phyloP scores from a whole-genome alignment of 805 yeast species.

The Candida pini region DNA sequence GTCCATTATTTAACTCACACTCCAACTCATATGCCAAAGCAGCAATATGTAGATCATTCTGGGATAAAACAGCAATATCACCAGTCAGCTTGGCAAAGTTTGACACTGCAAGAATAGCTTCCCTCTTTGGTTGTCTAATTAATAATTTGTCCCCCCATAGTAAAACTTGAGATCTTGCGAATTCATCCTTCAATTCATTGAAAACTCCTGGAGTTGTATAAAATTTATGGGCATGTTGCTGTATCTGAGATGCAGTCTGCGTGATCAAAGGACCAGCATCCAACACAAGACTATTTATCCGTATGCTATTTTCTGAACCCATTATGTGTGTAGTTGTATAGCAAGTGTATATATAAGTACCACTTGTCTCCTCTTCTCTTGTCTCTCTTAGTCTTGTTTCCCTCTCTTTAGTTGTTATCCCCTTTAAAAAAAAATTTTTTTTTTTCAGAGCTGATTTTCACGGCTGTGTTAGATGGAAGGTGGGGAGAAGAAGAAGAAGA shows the following conservation, averaged over 20 bases:
- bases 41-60: conserved; percentile 86
- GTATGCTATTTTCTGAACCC: conserved; percentile 14
- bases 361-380: background rate
- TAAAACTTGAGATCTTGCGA: conserved; percentile 69
- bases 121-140: conserved; percentile 72
- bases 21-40: conserved; percentile 91
- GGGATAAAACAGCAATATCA: conserved; percentile 80
- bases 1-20: conserved; percentile 61
- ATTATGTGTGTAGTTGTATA: conserved; percentile 1
- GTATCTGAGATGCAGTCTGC: conserved; percentile 69
- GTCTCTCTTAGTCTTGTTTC: no score
- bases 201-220: conserved; percentile 91
- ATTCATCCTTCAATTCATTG: conserved; percentile 80
- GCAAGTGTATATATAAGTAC: background rate
- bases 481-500: no score
- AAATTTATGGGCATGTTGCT: conserved; percentile 63
- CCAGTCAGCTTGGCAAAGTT: conserved; percentile 86
- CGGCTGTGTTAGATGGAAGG: no score
- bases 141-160: conserved; percentile 73
- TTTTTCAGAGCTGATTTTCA: no score
- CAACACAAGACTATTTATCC: conserved; percentile 59
- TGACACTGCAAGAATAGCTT: conserved; percentile 56
- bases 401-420: no score
- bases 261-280: conserved; percentile 96
- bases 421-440: no score